A percentile compares a stretch with the other conserved stretches of the same genome.
Evolutionary conservation across 805 yeast genomes (phyloP).

Genomic region (Suhomyces kilbournensis): DNA sequence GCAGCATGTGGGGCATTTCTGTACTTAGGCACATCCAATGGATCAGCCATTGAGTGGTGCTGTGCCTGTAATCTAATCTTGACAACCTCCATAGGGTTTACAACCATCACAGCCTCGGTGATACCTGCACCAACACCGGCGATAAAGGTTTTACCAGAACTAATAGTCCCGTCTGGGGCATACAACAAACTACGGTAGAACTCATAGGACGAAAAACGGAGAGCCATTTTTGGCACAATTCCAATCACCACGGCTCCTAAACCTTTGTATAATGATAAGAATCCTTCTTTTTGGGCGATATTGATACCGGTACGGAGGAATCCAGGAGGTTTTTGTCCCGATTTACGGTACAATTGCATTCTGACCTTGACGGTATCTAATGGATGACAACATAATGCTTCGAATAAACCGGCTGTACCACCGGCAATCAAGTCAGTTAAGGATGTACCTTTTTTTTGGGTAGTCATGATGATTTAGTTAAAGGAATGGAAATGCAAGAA

Average conservation of each 20-base stretch:
- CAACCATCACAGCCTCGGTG: constrained; percentile 92
- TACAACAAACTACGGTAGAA: constrained; percentile 71
- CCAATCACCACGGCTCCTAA: constrained; percentile 97
- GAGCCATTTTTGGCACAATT: constrained; percentile 97
- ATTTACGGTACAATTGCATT: constrained; percentile 83
- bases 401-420: constrained; percentile 95
- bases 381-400: constrained; percentile 98
- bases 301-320: constrained; percentile 76
- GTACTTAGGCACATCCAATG: constrained; percentile 77
- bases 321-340: constrained; percentile 80
- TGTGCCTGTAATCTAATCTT: constrained; percentile 96
- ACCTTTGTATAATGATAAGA: constrained; percentile 88
- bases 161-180: constrained; percentile 59
- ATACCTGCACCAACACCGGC: constrained; percentile 98
- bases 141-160: constrained; percentile 73
- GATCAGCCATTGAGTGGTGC: constrained; percentile 84
- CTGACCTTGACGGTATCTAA: constrained; percentile 95
- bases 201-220: constrained; percentile 92
- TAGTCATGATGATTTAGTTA: constrained; percentile 4
- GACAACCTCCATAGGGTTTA: constrained; percentile 96
- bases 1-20: constrained; percentile 91
- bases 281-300: constrained; percentile 76
- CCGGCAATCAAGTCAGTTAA: constrained; percentile 81
- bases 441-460: constrained; percentile 34
- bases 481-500: background rate